phyloP scores from a whole-genome alignment of 352 stramenopile genomes.

The Phytophthora tubulina region DNA sequence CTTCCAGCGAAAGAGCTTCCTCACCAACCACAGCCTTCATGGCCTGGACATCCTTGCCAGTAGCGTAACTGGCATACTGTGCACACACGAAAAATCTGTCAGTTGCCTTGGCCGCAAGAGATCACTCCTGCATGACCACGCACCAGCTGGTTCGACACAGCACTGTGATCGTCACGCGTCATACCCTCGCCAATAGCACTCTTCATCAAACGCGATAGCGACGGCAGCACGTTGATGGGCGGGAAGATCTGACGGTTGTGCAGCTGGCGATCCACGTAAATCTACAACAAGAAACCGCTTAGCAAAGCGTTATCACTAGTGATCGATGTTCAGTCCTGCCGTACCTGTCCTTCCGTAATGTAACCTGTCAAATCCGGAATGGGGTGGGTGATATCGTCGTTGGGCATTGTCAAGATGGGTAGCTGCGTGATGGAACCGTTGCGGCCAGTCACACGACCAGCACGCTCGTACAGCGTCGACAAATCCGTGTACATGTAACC shows the following conservation, averaged over 20 bases:
- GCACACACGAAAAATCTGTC: conserved; percentile 7
- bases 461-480: conserved; percentile 99
- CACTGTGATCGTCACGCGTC: conserved; percentile 98
- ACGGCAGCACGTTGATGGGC: conserved; percentile 99
- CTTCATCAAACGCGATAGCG: conserved; percentile 99
- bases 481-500: conserved; percentile 99
- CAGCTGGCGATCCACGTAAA: conserved; percentile 98
- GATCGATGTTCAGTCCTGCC: no score
- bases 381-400: conserved; percentile 99
- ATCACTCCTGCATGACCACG: conserved; percentile 39
- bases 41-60: conserved; percentile 98
- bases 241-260: conserved; percentile 99
- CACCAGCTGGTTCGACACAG: conserved; percentile 99
- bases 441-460: conserved; percentile 96
- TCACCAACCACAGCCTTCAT: conserved; percentile 99
- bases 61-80: conserved; percentile 89
- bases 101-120: conserved; percentile 1
- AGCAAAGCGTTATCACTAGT: no score
- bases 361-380: conserved; percentile 99
- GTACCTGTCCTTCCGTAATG: conserved; percentile 98
- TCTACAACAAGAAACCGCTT: conserved; percentile 48
- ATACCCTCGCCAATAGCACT: conserved; percentile 99
- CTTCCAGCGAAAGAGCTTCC: conserved; percentile 98
- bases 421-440: conserved; percentile 99
- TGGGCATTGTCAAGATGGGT: conserved; percentile 99